phyloP scores from a whole-genome alignment of 768 basidiomycete genomes.

The Sutorius australiensis region DNA sequence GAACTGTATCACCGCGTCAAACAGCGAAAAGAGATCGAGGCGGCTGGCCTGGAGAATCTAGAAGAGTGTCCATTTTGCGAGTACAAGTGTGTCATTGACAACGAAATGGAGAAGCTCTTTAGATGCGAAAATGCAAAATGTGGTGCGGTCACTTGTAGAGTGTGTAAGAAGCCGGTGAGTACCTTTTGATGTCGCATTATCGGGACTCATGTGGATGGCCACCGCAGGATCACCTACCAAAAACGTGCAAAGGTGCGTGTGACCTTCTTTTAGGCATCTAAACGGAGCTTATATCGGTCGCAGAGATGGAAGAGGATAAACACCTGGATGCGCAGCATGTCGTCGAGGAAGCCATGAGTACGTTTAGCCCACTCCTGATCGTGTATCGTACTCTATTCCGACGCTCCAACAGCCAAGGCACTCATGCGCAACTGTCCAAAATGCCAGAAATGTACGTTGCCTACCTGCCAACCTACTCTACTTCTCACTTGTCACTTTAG shows the following conservation, averaged over 20 bases:
- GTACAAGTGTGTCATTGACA: slow-evolving; percentile 77
- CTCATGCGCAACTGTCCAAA: slow-evolving; percentile 87
- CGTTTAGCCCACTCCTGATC: slow-evolving; percentile 17
- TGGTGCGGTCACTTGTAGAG: slow-evolving; percentile 70
- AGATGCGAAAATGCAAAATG: slow-evolving; percentile 62
- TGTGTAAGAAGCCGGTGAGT: slow-evolving; percentile 70
- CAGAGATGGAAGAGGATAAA: slow-evolving; percentile 75
- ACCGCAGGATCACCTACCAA: slow-evolving; percentile 73
- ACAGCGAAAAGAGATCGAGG: slow-evolving; percentile 75
- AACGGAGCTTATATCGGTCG: not conserved
- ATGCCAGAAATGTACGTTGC: slow-evolving; percentile 65
- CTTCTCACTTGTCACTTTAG: slow-evolving; percentile 33
- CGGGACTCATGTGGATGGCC: slow-evolving; percentile 2
- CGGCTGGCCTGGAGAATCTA: slow-evolving; percentile 71
- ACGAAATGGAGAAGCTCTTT: slow-evolving; percentile 58
- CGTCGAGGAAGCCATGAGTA: slow-evolving; percentile 94
- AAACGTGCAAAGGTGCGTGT: slow-evolving; percentile 64
- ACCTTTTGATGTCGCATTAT: not conserved
- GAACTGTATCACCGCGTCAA: slow-evolving; percentile 69
- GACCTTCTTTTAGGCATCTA: not conserved
- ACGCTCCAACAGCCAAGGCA: slow-evolving; percentile 53
- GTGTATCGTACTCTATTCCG: not conserved
- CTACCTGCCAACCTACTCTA: not conserved
- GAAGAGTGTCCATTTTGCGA: slow-evolving; percentile 93
- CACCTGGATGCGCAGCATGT: slow-evolving; percentile 70